phyloP scores from a whole-genome alignment of 805 yeast species.

The Candida peoriensis region DNA sequence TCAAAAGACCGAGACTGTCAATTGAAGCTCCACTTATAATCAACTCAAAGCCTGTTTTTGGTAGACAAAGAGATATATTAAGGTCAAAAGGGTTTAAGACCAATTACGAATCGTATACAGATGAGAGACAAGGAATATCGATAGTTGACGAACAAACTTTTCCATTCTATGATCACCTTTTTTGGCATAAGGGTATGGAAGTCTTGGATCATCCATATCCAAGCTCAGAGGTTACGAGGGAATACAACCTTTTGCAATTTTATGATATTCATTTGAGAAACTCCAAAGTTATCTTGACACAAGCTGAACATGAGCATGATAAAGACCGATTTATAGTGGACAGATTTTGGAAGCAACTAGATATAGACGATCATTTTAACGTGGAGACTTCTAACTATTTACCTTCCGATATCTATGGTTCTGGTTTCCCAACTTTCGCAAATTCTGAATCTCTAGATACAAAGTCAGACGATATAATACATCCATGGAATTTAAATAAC shows the following conservation, averaged over 20 bases:
- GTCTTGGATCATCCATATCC: constrained; percentile 34
- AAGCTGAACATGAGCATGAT: constrained; percentile 9
- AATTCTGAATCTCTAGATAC: constrained; percentile 15
- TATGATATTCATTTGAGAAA: constrained; percentile 46
- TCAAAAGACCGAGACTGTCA: constrained; percentile 1
- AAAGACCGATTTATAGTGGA: constrained; percentile 20
- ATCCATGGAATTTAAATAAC: constrained; percentile 57
- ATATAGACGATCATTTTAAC: constrained; percentile 31
- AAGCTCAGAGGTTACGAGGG: constrained; percentile 40
- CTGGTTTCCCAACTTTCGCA: constrained; percentile 28
- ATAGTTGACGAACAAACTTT: constrained; percentile 28
- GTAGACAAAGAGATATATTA: constrained; percentile 41
- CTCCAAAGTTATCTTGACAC: constrained; percentile 23
- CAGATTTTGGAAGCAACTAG: constrained; percentile 11
- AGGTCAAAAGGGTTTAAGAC: constrained; percentile 47
- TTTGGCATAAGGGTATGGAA: constrained; percentile 38
- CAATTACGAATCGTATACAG: constrained; percentile 44
- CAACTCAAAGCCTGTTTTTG: constrained; percentile 41
- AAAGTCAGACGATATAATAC: constrained; percentile 1
- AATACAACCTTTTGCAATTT: constrained; percentile 52
- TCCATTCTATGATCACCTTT: constrained; percentile 37
- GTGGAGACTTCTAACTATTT: constrained; percentile 32
- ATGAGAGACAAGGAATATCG: constrained; percentile 36
- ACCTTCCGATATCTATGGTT: constrained; percentile 34
- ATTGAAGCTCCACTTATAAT: constrained; percentile 33